Evolutionary conservation across 768 basidiomycete genomes (phyloP).

Genomic region (Rhodocollybia butyracea): DNA sequence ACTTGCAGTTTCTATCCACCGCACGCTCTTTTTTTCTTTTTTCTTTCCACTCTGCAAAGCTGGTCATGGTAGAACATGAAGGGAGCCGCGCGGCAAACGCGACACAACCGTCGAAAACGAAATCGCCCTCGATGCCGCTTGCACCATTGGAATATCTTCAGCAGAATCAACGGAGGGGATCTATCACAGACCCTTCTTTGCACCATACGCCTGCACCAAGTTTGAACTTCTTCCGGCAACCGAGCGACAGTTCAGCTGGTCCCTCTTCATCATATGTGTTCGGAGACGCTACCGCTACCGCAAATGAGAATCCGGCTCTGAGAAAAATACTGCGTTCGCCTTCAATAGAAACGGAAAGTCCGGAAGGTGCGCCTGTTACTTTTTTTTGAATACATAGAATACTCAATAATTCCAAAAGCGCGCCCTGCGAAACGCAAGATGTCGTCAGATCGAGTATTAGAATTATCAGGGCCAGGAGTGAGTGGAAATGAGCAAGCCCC

Average conservation of each 20-base stretch:
- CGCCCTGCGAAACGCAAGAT: conserved; percentile 64
- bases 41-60: neutral
- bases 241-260: conserved; percentile 30
- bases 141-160: conserved; percentile 78
- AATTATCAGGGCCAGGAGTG: conserved; percentile 64
- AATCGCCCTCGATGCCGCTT: conserved; percentile 56
- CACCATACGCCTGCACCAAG: conserved; percentile 47
- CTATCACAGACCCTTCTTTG: conserved; percentile 79
- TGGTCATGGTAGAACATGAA: conserved; percentile 1
- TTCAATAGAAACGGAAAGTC: conserved; percentile 33
- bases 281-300: conserved; percentile 55
- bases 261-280: conserved; percentile 69
- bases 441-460: no score
- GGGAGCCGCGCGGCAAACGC: neutral
- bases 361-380: conserved; percentile 8
- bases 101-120: conserved; percentile 6
- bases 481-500: conserved; percentile 63
- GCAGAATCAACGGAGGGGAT: conserved; percentile 79
- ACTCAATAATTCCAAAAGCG: conserved; percentile 49
- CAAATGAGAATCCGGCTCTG: conserved; percentile 36
- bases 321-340: conserved; percentile 62
- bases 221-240: conserved; percentile 14
- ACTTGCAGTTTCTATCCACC: neutral
- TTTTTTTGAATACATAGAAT: neutral
- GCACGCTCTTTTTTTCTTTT: neutral